Conservation (phyloP, 768 basidiomycete species). For the Podaxis rugospora region DNA sequence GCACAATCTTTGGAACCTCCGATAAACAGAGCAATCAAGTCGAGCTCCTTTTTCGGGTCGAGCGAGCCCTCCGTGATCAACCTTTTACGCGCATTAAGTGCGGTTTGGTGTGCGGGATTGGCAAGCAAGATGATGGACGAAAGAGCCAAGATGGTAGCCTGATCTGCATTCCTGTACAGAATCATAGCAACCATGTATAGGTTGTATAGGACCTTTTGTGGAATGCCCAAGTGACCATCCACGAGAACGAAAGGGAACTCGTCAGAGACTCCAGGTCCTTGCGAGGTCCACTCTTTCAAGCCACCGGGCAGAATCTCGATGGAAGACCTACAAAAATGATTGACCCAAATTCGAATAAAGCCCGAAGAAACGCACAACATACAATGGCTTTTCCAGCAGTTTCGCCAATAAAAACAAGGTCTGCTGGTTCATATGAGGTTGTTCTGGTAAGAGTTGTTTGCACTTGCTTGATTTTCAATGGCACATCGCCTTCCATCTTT, state of each 20-base stretch:
- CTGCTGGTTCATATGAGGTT: neutral
- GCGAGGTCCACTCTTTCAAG: slow-evolving; percentile 38
- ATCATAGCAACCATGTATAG: slow-evolving; percentile 44
- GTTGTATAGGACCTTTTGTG: slow-evolving; percentile 49
- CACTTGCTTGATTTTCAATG: neutral
- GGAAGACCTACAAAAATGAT: slow-evolving; percentile 31
- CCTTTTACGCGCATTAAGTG: slow-evolving; percentile 55
- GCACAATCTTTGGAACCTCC: slow-evolving; percentile 49
- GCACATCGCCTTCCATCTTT: neutral
- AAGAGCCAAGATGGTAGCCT: neutral
- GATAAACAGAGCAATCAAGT: slow-evolving; percentile 39
- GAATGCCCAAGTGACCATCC: slow-evolving; percentile 62
- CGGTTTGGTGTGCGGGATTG: slow-evolving; percentile 69
- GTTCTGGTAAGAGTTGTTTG: neutral
- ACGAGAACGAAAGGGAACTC: slow-evolving; percentile 49
- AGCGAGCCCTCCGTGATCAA: slow-evolving; percentile 37
- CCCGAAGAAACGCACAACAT: neutral
- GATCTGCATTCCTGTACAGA: slow-evolving; percentile 12
- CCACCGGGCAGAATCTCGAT: slow-evolving; percentile 64
- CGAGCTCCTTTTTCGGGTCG: slow-evolving; percentile 42
- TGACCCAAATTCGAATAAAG: neutral
- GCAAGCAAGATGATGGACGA: slow-evolving; percentile 45
- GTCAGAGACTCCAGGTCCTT: neutral
- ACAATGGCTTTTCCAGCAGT: neutral
- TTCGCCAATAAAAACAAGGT: neutral